phyloP scores from a whole-genome alignment of 2,329 filamentous ascomycete genomes.

The Clarireedia monteithiana region DNA sequence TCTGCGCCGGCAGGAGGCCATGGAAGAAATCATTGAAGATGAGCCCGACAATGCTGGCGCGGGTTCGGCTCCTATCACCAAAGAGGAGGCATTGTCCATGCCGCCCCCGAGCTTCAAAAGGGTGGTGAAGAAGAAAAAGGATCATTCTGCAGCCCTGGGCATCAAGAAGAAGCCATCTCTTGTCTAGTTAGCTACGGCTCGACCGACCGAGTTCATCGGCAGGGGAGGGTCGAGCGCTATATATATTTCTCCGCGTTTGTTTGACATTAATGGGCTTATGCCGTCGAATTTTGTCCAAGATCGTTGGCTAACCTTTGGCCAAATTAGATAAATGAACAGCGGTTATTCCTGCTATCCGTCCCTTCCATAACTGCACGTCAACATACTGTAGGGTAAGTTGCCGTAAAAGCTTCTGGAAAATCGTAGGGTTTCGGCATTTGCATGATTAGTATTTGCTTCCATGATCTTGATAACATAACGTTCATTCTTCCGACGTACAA shows the following conservation, averaged over 20 bases:
- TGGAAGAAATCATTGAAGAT: conserved; percentile 30
- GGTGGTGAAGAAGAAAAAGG: conserved; percentile 80
- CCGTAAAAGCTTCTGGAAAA: too few relatives aligned
- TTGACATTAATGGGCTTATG: neutral
- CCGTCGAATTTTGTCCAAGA: too few relatives aligned
- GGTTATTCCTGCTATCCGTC: too few relatives aligned
- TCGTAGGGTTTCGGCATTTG: too few relatives aligned
- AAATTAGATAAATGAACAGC: too few relatives aligned
- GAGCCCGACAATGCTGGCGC: conserved; percentile 25
- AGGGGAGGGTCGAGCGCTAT: neutral
- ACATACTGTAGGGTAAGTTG: too few relatives aligned
- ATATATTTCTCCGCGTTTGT: neutral
- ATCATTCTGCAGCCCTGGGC: conserved; percentile 64
- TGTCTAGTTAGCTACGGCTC: conserved; percentile 31
- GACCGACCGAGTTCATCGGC: neutral
- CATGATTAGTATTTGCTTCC: too few relatives aligned
- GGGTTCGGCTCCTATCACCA: conserved; percentile 31
- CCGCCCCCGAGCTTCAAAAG: conserved; percentile 65
- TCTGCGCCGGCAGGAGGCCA: conserved; percentile 31
- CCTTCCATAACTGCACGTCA: too few relatives aligned
- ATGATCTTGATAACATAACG: too few relatives aligned
- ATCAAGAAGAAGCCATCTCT: conserved; percentile 76
- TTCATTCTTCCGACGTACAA: too few relatives aligned
- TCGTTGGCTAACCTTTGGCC: too few relatives aligned
- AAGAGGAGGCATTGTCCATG: conserved; percentile 32